Conservation (phyloP, 2,329 filamentous ascomycete species). For the Moelleriella libera region DNA sequence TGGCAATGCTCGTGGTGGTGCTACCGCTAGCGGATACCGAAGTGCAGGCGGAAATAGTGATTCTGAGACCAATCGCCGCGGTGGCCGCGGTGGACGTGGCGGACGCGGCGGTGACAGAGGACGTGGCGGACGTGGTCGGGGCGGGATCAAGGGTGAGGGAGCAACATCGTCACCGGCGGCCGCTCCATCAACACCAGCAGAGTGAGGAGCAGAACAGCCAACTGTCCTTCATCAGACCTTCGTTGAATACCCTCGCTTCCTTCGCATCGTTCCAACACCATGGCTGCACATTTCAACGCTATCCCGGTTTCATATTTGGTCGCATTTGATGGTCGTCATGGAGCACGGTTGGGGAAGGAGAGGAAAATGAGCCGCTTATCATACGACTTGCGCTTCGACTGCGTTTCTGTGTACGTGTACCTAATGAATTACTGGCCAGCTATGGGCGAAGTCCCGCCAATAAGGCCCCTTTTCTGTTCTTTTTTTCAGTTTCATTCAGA, state of each 20-base stretch:
- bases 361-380: conserved; percentile 4
- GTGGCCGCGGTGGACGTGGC: conserved; percentile 40
- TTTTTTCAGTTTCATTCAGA: too few species aligned
- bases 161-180: conserved; percentile 38
- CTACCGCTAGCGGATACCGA: conserved; percentile 58
- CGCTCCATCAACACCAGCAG: conserved; percentile 32
- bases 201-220: background rate
- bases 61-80: conserved; percentile 42
- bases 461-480: background rate
- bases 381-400: conserved; percentile 2
- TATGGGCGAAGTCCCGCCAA: conserved; percentile 2
- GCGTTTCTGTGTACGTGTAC: conserved; percentile 17
- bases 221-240: background rate
- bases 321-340: conserved; percentile 8
- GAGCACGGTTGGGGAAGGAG: conserved; percentile 7
- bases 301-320: conserved; percentile 2
- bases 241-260: background rate
- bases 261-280: conserved; percentile 1
- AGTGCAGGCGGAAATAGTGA: conserved; percentile 68
- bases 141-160: conserved; percentile 45
- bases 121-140: conserved; percentile 39
- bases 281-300: background rate
- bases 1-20: conserved; percentile 48
- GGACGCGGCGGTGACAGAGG: conserved; percentile 45
- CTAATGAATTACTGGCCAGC: conserved; percentile 20